These are phyloP conservation scores for Crithidia fasciculata DNA, from an alignment of 208 protist species.

Conservation along the genomic window DNA sequence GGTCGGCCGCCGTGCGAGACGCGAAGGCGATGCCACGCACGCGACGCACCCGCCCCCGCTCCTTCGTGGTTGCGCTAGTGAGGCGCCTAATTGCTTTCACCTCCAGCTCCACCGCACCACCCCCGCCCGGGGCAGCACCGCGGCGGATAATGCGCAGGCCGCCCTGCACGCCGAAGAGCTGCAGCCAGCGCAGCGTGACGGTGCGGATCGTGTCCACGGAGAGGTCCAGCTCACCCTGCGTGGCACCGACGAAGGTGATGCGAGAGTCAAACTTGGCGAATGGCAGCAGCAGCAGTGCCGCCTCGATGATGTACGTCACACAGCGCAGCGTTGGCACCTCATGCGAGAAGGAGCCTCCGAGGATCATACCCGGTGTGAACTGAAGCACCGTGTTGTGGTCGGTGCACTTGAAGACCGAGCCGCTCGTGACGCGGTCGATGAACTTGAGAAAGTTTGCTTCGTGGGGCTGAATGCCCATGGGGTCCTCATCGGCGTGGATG, in stretches of 20 bases:
- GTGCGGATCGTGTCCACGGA: constrained; percentile 90
- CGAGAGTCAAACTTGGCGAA: constrained; percentile 91
- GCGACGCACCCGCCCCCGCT: constrained; percentile 85
- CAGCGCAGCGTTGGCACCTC: constrained; percentile 78
- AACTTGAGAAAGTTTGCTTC: constrained; percentile 95
- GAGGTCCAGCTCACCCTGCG: constrained; percentile 86
- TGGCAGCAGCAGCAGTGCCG: constrained; percentile 83
- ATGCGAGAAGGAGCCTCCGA: constrained; percentile 90
- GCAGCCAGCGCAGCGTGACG: constrained; percentile 88
- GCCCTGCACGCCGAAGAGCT: constrained; percentile 87
- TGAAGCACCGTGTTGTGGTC: constrained; percentile 80
- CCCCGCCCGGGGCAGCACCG: constrained; percentile 79
- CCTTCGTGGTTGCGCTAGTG: constrained; percentile 62
- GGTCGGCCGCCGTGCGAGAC: constrained; percentile 81
- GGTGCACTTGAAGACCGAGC: constrained; percentile 74
- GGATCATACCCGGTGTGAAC: constrained; percentile 91
- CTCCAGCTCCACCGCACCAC: constrained; percentile 87
- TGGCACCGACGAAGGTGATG: constrained; percentile 88
- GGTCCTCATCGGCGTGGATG: constrained; percentile 76
- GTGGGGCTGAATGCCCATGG: constrained; percentile 70
- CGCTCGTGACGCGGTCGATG: constrained; percentile 90
- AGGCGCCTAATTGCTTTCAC: constrained; percentile 81
- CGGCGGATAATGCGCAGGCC: constrained; percentile 85
- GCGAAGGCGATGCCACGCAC: constrained; percentile 93
- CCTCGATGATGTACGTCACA: constrained; percentile 90